Percentiles rank a stretch among this genome's conserved stretches.
Conservation (phyloP, 2,329 filamentous ascomycete species). For the Hypomyces perniciosus region DNA sequence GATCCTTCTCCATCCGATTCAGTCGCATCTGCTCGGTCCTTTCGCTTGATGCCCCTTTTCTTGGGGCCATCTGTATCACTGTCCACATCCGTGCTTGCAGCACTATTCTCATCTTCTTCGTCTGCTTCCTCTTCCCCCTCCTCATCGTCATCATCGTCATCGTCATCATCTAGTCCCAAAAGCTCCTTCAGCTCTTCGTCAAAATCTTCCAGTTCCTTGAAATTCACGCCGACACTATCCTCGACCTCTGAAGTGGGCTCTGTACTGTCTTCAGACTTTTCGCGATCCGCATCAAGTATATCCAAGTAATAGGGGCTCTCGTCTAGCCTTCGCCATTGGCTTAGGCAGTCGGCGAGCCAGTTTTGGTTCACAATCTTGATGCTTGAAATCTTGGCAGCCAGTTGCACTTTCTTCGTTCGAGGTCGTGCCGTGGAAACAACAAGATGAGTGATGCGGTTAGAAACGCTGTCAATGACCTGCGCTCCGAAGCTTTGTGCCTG, state of each 20-base stretch:
- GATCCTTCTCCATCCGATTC: constrained; percentile 29
- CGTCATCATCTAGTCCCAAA: constrained; percentile 50
- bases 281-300: constrained; percentile 63
- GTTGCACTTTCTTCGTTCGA: constrained; percentile 84
- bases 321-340: constrained; percentile 73
- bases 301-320: constrained; percentile 73
- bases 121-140: constrained; percentile 13
- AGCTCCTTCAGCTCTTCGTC: constrained; percentile 74
- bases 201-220: constrained; percentile 47
- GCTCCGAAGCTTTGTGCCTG: constrained; percentile 87
- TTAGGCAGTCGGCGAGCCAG: constrained; percentile 83
- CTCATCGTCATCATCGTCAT: constrained; percentile 35
- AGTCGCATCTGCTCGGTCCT: constrained; percentile 24
- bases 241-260: constrained; percentile 28
- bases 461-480: constrained; percentile 50
- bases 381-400: constrained; percentile 69
- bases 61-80: constrained; percentile 21
- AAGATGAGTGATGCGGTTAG: constrained; percentile 63
- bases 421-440: constrained; percentile 65
- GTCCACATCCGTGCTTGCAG: constrained; percentile 20
- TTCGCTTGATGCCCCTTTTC: constrained; percentile 29
- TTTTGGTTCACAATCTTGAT: constrained; percentile 89
- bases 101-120: constrained; percentile 13
- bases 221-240: constrained; percentile 21
- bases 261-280: constrained; percentile 27